A percentile compares a stretch with the other conserved stretches of the same genome.
Evolutionary conservation across 768 basidiomycete species (phyloP).

Genomic region (Terana coerulea): DNA sequence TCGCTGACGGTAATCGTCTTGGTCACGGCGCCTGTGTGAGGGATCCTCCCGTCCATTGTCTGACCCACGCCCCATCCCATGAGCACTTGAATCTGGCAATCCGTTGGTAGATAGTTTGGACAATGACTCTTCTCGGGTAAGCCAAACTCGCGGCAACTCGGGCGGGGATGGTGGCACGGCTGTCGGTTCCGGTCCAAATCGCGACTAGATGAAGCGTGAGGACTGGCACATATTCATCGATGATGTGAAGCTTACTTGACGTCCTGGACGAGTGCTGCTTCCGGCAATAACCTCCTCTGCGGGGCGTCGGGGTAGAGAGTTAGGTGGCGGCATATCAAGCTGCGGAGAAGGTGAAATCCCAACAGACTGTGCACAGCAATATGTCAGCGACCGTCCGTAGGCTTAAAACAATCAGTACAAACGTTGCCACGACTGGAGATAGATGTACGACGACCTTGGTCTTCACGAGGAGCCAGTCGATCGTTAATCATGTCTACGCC

Average conservation of each 20-base stretch:
- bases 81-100: no score
- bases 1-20: neutral
- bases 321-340: neutral
- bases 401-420: neutral
- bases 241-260: neutral
- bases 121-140: conserved; percentile 20
- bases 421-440: neutral
- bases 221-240: no score
- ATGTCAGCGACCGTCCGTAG: neutral
- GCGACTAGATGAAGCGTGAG: conserved; percentile 16
- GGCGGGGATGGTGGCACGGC: neutral
- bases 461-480: neutral
- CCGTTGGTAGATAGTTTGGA: neutral
- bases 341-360: conserved; percentile 2
- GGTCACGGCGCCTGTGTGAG: neutral
- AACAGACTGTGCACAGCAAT: neutral
- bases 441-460: neutral
- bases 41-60: neutral
- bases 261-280: neutral
- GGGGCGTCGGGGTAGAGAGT: neutral
- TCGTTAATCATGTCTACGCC: no score
- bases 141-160: conserved; percentile 18
- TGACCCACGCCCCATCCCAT: neutral
- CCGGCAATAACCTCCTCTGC: neutral
- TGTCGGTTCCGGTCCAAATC: conserved; percentile 10